Percentiles rank a stretch among this genome's conserved stretches.
phyloP scores from a whole-genome alignment of 129 eudicot genomes.

The Apium graveolens region DNA sequence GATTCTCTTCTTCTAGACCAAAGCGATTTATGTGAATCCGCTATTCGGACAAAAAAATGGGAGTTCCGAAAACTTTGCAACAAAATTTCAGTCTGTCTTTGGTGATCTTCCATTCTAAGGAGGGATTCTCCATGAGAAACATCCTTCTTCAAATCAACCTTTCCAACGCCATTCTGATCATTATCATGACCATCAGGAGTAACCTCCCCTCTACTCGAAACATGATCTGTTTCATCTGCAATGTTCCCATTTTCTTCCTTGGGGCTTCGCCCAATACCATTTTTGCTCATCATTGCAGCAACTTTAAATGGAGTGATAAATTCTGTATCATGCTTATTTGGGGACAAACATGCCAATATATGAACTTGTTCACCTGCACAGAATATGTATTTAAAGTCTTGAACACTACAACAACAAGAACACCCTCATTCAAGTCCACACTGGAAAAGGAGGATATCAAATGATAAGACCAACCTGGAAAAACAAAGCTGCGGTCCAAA shows the following conservation, averaged over 20 bases:
- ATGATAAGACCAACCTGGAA: constrained; percentile 56
- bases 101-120: constrained; percentile 80
- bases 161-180: constrained; percentile 15
- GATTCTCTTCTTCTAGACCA: constrained; percentile 69
- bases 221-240: constrained; percentile 25
- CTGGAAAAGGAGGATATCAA: constrained; percentile 9
- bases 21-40: constrained; percentile 72
- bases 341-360: constrained; percentile 76
- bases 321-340: constrained; percentile 76
- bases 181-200: constrained; percentile 1
- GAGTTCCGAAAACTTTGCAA: constrained; percentile 62
- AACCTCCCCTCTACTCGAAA: constrained; percentile 11
- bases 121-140: constrained; percentile 64
- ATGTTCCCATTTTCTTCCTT: constrained; percentile 51
- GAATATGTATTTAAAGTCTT: not conserved
- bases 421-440: constrained; percentile 5
- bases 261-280: constrained; percentile 38
- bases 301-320: constrained; percentile 89
- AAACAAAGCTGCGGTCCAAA: constrained; percentile 79
- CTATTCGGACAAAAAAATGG: constrained; percentile 83
- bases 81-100: constrained; percentile 69
- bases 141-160: constrained; percentile 34
- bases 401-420: constrained; percentile 2
- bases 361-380: constrained; percentile 79
- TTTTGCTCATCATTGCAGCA: constrained; percentile 85